Base-by-base conservation (phyloP, 495 filamentous ascomycete species). In the Penicillium manginii region DNA sequence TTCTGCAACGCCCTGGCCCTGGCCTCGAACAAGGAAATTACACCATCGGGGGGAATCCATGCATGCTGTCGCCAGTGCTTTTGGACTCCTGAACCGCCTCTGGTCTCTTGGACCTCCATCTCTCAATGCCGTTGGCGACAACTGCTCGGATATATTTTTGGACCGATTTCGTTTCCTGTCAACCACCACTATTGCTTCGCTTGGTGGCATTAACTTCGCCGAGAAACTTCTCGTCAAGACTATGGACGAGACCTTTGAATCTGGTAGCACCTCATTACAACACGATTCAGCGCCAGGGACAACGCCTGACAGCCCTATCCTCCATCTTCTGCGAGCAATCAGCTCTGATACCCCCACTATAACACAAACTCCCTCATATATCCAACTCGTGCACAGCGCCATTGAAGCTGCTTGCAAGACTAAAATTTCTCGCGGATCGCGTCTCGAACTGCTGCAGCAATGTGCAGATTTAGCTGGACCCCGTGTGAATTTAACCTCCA, bases 1-100 rank as follows among this genome's bases (percentile, higher is more conserved):
- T 83, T 96, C 26, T 81, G 88, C 15, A 82, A 74, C 12, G 85
- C 90, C 7, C 71, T 97, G 31, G 86, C 87, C 4, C 81, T 87
- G 51, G 93, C 94, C 0, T 90, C 90, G 6, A 87, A 82, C 43
- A 94, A 96, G 72, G 94, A 98, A 67, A 87, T 98, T 54, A 97
- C 92, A 62, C 88, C 93, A 12, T 91, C 91, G 0, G 82, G 81
- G 81, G 21, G 92, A 98, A 55, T 87, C 90, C 5, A 90, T 90
- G 74, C 80, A 86, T 50, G 91, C 92, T 43, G 81, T 96, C 47
- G 86, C 91, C 11, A 81, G 86, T 49, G 75, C 92, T 21, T 78
- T 94, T 53, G 83, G 83, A 26, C 61, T 89, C 19, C 69, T 96
- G 10, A 83, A 86, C 52, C 83, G 78, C 14, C 73, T 92, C 3